Evolutionary conservation across 441 rosid species (phyloP), one percentile per base, ranked within the genome.

Genomic region (Croton setiger): DNA sequence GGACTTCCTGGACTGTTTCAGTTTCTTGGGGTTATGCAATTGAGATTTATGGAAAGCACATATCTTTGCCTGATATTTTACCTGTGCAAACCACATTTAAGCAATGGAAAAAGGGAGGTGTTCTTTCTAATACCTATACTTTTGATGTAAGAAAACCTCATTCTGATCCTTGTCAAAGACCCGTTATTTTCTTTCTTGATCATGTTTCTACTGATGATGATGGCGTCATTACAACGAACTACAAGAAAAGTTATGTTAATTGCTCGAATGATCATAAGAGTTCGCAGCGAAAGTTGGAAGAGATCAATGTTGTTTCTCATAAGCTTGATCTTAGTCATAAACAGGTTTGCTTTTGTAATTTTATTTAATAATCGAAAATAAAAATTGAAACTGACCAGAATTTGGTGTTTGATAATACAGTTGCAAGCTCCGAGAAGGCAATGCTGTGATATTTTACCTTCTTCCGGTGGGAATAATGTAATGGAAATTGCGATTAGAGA

Each of bases 11-110:
- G 99, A 92, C 98, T 7, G 80, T 95, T 49, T 88, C 96, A 0
- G 78, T 95, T 27, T 85, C 97, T 8, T 95, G 99, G 99, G 99
- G 99, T 1, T 95, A 90, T 60, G 86, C 89, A 0, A 87, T 95
- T 66, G 97, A 90, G 83, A 88, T 94, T 5, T 77, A 79, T 44
- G 69, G 78, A 0, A 76, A 72, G 57, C 86, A 86, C 64, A 12
- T 83, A 21, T 63, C 60, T 9, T 71, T 92, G 58, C 81, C 85
- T 0, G 95, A 92, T 64, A 75, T 79, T 53, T 78, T 88, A 21
- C 82, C 76, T 0, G 81, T 80, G 54, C 93, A 86, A 69, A 71
- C 80, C 66, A 86, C 99, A 4, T 95, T 95, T 79, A 70, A 44
- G 78, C 90, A 79, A 39, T 92, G 95, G 98, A 79, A 71, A 62